Evolutionary conservation across 2,329 filamentous ascomycete genomes (phyloP).

Genomic region (Arthrobotrys entomopaga): DNA sequence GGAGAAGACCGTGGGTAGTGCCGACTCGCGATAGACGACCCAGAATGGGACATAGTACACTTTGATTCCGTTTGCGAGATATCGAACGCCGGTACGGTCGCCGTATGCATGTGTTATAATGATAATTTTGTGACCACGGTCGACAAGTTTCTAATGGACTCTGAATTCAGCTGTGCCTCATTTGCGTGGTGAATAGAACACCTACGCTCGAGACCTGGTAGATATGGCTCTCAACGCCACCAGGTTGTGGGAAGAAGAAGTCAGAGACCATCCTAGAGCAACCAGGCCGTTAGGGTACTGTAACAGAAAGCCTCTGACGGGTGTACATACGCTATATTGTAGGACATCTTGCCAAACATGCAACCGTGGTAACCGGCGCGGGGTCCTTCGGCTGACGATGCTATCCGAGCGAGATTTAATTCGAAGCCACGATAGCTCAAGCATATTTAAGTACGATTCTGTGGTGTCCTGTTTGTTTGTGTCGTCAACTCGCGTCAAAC

Average conservation of each 20-base stretch:
- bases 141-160: constrained; percentile 80
- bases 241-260: constrained; percentile 98
- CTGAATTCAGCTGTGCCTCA: constrained; percentile 2
- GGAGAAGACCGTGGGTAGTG: constrained; percentile 96
- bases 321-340: constrained; percentile 74
- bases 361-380: constrained; percentile 9
- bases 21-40: constrained; percentile 91
- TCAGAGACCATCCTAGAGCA: constrained; percentile 86
- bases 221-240: constrained; percentile 96
- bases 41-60: constrained; percentile 98
- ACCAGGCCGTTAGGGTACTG: constrained; percentile 30
- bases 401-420: not conserved
- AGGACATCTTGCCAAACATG: constrained; percentile 67
- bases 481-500: too few relatives aligned
- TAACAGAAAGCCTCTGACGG: not conserved
- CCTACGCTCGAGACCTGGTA: constrained; percentile 87
- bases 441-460: not conserved
- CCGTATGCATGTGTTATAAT: constrained; percentile 96
- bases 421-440: not conserved
- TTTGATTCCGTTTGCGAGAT: constrained; percentile 96
- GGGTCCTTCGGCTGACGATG: not conserved
- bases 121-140: constrained; percentile 97
- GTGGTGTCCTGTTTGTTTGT: too few relatives aligned
- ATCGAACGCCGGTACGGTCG: constrained; percentile 88
- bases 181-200: constrained; percentile 2